A percentile compares a stretch with the other conserved stretches of the same genome.
phyloP scores from a whole-genome alignment of 139 green algal species.

The Chlamydomonas schloesseri region DNA sequence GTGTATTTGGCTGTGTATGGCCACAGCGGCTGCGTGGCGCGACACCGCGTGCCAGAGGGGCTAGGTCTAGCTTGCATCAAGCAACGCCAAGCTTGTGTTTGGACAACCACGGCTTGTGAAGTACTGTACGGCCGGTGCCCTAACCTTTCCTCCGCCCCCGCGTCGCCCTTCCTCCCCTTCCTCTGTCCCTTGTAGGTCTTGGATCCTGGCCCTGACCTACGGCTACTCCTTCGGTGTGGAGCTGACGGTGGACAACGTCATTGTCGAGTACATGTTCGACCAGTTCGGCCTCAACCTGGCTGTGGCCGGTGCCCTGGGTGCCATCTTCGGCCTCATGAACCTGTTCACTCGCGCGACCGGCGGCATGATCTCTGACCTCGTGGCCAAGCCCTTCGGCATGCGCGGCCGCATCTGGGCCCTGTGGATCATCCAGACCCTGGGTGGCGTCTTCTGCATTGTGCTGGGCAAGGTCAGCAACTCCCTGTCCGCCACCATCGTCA shows the following conservation, averaged over 20 bases:
- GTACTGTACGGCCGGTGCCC: too few species aligned
- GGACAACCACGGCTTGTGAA: too few species aligned
- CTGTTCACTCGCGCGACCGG: slow-evolving; percentile 89
- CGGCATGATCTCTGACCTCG: slow-evolving; percentile 76
- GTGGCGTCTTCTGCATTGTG: slow-evolving; percentile 84
- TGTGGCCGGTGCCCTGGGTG: slow-evolving; percentile 46
- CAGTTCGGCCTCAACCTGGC: slow-evolving; percentile 77
- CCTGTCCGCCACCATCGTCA: slow-evolving; percentile 79
- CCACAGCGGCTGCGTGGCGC: too few species aligned
- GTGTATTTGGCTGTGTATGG: too few species aligned
- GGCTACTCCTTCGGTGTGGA: slow-evolving; percentile 90
- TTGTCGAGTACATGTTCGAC: slow-evolving; percentile 78
- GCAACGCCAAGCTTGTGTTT: too few species aligned
- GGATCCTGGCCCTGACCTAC: slow-evolving; percentile 79
- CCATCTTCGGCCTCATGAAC: slow-evolving; percentile 92
- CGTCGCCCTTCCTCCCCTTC: too few species aligned
- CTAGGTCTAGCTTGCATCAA: too few species aligned
- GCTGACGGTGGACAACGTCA: slow-evolving; percentile 89
- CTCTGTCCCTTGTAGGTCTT: too few species aligned
- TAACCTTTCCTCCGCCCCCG: too few species aligned
- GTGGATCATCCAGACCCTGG: slow-evolving; percentile 75
- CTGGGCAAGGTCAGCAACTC: slow-evolving; percentile 76
- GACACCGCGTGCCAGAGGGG: too few species aligned
- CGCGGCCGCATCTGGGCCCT: slow-evolving; percentile 84
- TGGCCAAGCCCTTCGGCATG: slow-evolving; percentile 75